Evolutionary conservation across 257 asterid genomes (phyloP).

Genomic region (Scutellaria minor): DNA sequence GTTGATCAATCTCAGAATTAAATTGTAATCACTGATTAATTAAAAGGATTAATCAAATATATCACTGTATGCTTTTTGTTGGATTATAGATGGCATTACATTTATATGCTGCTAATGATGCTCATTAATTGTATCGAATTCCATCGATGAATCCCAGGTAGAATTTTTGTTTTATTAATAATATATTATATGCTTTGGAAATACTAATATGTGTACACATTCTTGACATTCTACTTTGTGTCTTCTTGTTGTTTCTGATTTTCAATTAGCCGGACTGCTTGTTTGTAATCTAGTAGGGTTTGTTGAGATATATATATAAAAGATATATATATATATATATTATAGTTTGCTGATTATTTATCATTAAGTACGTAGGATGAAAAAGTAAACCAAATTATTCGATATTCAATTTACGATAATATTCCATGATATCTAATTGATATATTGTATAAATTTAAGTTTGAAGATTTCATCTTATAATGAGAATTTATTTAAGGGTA

Average conservation of each 20-base stretch:
- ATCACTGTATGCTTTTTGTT: conserved; percentile 33
- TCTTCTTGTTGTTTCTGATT: conserved; percentile 50
- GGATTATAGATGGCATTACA: conserved; percentile 46
- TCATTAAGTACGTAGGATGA: no score
- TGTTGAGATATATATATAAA: neutral
- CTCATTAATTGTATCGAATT: conserved; percentile 59
- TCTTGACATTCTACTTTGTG: conserved; percentile 50
- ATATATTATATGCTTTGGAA: conserved; percentile 24
- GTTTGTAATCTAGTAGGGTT: conserved; percentile 26
- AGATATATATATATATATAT: no score
- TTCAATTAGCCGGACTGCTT: conserved; percentile 46
- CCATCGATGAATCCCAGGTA: conserved; percentile 64
- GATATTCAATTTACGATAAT: no score
- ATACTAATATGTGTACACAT: conserved; percentile 30
- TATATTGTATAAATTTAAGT: no score
- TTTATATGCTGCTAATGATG: conserved; percentile 34
- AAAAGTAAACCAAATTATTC: no score
- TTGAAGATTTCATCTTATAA: no score
- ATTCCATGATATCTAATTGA: no score
- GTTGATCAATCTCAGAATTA: no score
- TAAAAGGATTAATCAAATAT: neutral
- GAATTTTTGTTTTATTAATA: conserved; percentile 42
- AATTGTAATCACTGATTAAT: no score
- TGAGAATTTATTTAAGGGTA: no score
- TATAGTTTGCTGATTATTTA: no score